Evolutionary conservation across 2,329 filamentous ascomycete species (phyloP).

Genomic region (Lasiodiplodia sp.): DNA sequence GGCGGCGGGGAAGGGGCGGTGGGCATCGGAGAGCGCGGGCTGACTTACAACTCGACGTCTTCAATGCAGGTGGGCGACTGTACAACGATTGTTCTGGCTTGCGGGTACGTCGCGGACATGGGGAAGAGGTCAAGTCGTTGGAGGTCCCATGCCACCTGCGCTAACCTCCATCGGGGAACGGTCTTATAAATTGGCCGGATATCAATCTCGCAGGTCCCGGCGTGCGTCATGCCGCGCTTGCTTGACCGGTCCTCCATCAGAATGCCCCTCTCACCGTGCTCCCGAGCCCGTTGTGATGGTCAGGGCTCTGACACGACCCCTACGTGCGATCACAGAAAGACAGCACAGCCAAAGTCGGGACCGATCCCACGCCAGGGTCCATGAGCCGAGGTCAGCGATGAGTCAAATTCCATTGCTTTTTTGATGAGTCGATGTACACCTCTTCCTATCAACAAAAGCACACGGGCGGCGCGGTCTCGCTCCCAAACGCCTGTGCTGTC

Average conservation of each 20-base stretch:
- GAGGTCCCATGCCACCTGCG: conserved; percentile 21
- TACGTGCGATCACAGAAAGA: background rate
- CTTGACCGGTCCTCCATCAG: conserved; percentile 14
- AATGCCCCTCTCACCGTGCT: conserved; percentile 12
- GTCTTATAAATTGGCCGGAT: conserved; percentile 29
- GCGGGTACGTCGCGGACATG: conserved; percentile 29
- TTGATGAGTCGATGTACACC: background rate
- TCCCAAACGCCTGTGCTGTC: conserved; percentile 25
- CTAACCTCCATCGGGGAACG: conserved; percentile 26
- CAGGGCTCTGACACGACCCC: background rate
- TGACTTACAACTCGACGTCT: conserved; percentile 23
- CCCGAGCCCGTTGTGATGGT: conserved; percentile 2
- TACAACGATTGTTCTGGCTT: conserved; percentile 19
- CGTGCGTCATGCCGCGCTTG: conserved; percentile 18
- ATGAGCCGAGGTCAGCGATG: conserved; percentile 4
- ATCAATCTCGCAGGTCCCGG: conserved; percentile 26
- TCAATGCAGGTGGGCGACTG: conserved; percentile 22
- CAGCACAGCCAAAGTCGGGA: conserved; percentile 8
- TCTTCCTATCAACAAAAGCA: conserved; percentile 3
- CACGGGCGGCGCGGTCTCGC: background rate
- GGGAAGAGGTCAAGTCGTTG: conserved; percentile 30
- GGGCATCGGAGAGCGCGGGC: conserved; percentile 2
- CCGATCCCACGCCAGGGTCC: conserved; percentile 21
- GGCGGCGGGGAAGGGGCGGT: background rate
- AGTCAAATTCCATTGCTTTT: conserved; percentile 9